Conservation (phyloP, 352 stramenopile genomes). For the Globisporangium spinosum region DNA sequence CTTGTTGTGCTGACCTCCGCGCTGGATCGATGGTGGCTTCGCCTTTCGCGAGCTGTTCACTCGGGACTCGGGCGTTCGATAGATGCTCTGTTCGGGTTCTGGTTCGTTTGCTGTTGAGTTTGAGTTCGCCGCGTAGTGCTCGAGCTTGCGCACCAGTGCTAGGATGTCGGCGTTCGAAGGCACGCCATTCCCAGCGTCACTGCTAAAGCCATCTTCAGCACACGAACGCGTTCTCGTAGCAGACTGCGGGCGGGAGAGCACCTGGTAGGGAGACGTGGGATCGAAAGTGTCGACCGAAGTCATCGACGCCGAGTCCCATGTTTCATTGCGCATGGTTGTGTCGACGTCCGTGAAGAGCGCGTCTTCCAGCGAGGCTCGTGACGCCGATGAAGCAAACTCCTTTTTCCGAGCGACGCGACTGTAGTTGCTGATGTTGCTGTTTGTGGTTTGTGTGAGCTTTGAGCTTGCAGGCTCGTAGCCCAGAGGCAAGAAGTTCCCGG, state of each 20-base stretch:
- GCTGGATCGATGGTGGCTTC: slow-evolving; percentile 8
- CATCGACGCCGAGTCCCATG: slow-evolving; percentile 37
- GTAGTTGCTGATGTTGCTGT: slow-evolving; percentile 14
- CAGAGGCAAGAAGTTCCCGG: not conserved
- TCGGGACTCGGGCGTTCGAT: slow-evolving; percentile 11
- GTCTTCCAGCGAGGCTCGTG: slow-evolving; percentile 20
- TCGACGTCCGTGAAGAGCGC: slow-evolving; percentile 33
- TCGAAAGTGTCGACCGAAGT: slow-evolving; percentile 34
- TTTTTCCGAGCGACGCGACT: slow-evolving; percentile 19
- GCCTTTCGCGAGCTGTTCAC: not conserved
- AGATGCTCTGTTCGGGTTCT: slow-evolving; percentile 13
- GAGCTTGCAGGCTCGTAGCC: not conserved
- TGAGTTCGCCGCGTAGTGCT: slow-evolving; percentile 6
- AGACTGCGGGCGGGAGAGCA: slow-evolving; percentile 17
- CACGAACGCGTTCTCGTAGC: not conserved
- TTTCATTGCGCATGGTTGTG: slow-evolving; percentile 30
- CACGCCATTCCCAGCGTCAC: not conserved
- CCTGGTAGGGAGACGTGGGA: slow-evolving; percentile 13
- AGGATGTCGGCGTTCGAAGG: slow-evolving; percentile 20
- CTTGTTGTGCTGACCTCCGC: not conserved
- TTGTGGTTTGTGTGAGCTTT: slow-evolving; percentile 18
- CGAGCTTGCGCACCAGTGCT: slow-evolving; percentile 20
- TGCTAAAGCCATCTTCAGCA: not conserved
- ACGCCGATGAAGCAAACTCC: slow-evolving; percentile 24
- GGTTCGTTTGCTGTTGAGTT: not conserved